Base-by-base conservation (phyloP, 768 basidiomycete genomes). In the Lenzites betulinus region DNA sequence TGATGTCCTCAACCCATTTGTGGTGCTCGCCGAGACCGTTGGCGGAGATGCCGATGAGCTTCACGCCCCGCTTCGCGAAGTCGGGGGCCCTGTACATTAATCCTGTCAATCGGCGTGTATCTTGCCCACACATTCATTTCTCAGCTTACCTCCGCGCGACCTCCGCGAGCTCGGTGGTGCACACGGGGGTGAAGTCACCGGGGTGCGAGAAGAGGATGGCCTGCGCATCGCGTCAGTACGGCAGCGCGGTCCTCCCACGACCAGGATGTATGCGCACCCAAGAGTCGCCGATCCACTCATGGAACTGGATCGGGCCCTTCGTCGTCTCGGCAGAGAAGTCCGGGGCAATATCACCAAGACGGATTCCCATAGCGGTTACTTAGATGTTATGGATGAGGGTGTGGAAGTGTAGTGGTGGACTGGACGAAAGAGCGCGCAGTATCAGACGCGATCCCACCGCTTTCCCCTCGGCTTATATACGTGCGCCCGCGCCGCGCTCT, bases 161-260 rank as follows among this genome's bases (percentile, higher is more conserved):
- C 73, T 97, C 96, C 51, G 93, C 95, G 38, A 98, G 89, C 79
- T 98, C 97, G 55, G 97, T 99, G 49, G 97, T 95, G 83, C 92
- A 95, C 53, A 95, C 89, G 50, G 91, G 90, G n/a, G 90, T 92
- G 71, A 93, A 93, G 71, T 93, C 90, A 44, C 90, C 95, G 0
- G 94, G 94, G 75, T 97, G 95, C 30, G 94, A 96, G 84, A 98
- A 98, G 58, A 98, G 81, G 72, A 94, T 77, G 51, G 82, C 90
- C 92, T 92, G 59, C 39, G 7, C 23, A 7, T 9, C 33, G 30
- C 25, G 18, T 16, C 7, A 25, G 7, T 35, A n/a, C 7, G 25
- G 46, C 38, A 48, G 36, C 3, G 9, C 23, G 1, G 26, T 16
- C 16, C 15, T 22, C 38, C 11, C 25, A 9, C 23, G 39, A 56